Evolutionary conservation across 768 basidiomycete species (phyloP).

Genomic region (Rhodosporidiobolus odoratus): DNA sequence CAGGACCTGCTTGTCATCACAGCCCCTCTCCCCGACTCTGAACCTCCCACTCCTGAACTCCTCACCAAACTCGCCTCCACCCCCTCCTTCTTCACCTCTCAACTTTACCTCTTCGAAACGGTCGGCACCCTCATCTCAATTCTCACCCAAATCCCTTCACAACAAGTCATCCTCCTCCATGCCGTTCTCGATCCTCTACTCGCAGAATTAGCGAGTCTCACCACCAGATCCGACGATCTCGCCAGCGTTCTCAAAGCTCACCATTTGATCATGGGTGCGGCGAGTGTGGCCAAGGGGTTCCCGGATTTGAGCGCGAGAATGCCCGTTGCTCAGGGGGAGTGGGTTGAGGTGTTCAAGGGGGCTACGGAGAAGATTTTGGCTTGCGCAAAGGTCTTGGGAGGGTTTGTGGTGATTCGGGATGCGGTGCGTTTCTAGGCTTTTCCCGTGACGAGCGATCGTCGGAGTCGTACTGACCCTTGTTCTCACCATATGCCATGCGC

Average conservation of each 20-base stretch:
- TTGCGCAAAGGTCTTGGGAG: conserved; percentile 80
- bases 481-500: background rate
- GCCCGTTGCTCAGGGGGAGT: conserved; percentile 63
- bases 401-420: conserved; percentile 78
- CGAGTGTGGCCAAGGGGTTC: conserved; percentile 92
- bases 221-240: conserved; percentile 52
- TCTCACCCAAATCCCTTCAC: conserved; percentile 58
- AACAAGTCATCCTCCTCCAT: conserved; percentile 58
- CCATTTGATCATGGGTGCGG: conserved; percentile 88
- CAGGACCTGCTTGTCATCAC: conserved; percentile 72
- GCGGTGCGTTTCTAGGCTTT: conserved; percentile 58
- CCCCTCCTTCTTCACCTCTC: conserved; percentile 71
- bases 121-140: conserved; percentile 76
- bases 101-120: conserved; percentile 91
- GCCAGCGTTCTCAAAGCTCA: conserved; percentile 78
- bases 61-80: conserved; percentile 74
- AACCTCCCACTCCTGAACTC: conserved; percentile 60
- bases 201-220: conserved; percentile 54
- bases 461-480: background rate
- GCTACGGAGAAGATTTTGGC: conserved; percentile 81
- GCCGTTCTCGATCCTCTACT: conserved; percentile 78
- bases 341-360: conserved; percentile 70
- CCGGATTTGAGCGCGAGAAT: conserved; percentile 72
- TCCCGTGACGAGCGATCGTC: background rate
- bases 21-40: conserved; percentile 69